A percentile compares a stretch with the other conserved stretches of the same genome.
phyloP scores from a whole-genome alignment of 345 rosid genomes.

The Ceriops tagal region DNA sequence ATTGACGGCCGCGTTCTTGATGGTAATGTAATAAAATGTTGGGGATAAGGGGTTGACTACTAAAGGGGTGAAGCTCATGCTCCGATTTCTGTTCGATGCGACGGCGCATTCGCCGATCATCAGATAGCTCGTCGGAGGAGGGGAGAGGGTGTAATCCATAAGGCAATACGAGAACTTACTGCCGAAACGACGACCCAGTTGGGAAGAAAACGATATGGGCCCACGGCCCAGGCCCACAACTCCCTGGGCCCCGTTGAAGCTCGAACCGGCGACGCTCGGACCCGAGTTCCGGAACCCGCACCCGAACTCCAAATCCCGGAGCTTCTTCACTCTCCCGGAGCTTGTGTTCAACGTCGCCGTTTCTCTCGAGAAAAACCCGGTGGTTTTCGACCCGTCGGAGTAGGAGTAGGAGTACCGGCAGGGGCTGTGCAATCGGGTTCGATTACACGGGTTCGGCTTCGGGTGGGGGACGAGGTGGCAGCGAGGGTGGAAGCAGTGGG shows the following conservation, averaged over 20 bases:
- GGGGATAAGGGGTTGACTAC: slow-evolving; percentile 56
- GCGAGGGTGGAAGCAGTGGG: slow-evolving; percentile 58
- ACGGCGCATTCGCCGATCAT: slow-evolving; percentile 42
- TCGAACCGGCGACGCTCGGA: slow-evolving; percentile 56
- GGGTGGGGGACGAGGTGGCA: slow-evolving; percentile 60
- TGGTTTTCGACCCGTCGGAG: slow-evolving; percentile 61
- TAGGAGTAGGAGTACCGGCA: slow-evolving; percentile 73
- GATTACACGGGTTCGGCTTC: slow-evolving; percentile 44
- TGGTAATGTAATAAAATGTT: slow-evolving; percentile 63
- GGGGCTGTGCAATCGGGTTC: slow-evolving; percentile 63
- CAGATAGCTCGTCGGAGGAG: slow-evolving; percentile 77
- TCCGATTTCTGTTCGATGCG: slow-evolving; percentile 4
- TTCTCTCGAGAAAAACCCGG: slow-evolving; percentile 68
- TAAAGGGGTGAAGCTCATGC: slow-evolving; percentile 54
- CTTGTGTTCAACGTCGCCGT: slow-evolving; percentile 56
- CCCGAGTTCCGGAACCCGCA: slow-evolving; percentile 78
- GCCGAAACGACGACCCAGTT: slow-evolving; percentile 72
- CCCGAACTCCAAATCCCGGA: slow-evolving; percentile 55
- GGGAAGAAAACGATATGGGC: slow-evolving; percentile 72
- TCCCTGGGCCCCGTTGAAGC: slow-evolving; percentile 78
- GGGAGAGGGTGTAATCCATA: slow-evolving; percentile 75
- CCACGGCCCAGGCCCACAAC: slow-evolving; percentile 90
- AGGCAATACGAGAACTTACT: slow-evolving; percentile 79
- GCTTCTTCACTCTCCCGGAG: slow-evolving; percentile 35
- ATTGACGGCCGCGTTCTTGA: slow-evolving; percentile 46